A percentile compares a stretch with the other conserved stretches of the same genome.
phyloP scores from a whole-genome alignment of 768 basidiomycete species.

The Sistotremastrum niveocremeum region DNA sequence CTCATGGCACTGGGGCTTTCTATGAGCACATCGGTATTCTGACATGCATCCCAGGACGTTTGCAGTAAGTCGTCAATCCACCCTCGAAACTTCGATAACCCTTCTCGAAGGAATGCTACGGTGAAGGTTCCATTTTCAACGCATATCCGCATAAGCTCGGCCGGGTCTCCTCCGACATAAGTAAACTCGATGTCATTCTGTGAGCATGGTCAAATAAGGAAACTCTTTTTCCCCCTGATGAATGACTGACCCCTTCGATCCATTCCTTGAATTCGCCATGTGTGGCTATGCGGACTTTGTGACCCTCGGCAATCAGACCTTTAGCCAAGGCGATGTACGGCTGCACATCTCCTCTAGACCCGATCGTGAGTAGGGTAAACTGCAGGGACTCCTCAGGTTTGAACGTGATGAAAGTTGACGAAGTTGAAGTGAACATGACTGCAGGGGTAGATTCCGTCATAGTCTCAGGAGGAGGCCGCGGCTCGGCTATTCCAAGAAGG shows the following conservation, averaged over 20 bases:
- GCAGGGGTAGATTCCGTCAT: constrained; percentile 65
- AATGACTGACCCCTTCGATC: constrained; percentile 73
- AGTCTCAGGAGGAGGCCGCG: constrained; percentile 35
- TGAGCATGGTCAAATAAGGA: not conserved
- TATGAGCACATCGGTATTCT: constrained; percentile 82
- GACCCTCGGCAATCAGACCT: constrained; percentile 81
- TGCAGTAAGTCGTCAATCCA: constrained; percentile 95
- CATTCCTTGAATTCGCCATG: constrained; percentile 92
- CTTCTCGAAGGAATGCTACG: constrained; percentile 87
- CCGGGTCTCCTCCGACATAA: constrained; percentile 91
- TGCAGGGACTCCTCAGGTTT: constrained; percentile 75
- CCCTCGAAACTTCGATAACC: constrained; percentile 84
- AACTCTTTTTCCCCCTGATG: not conserved
- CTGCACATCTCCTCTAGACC: constrained; percentile 93
- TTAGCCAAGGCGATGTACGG: constrained; percentile 95
- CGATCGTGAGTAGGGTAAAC: constrained; percentile 93
- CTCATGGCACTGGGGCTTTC: constrained; percentile 98
- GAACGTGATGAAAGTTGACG: constrained; percentile 93
- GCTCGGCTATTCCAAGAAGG: constrained; percentile 21
- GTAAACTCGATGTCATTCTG: constrained; percentile 95
- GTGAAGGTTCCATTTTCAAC: constrained; percentile 98
- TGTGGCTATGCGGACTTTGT: constrained; percentile 81
- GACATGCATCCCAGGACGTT: constrained; percentile 94
- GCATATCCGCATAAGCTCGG: constrained; percentile 94
- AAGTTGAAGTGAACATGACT: constrained; percentile 95